A percentile compares a stretch with the other conserved stretches of the same genome.
phyloP scores from a whole-genome alignment of 768 basidiomycete genomes.

The Lepiota brunneoincarnata region DNA sequence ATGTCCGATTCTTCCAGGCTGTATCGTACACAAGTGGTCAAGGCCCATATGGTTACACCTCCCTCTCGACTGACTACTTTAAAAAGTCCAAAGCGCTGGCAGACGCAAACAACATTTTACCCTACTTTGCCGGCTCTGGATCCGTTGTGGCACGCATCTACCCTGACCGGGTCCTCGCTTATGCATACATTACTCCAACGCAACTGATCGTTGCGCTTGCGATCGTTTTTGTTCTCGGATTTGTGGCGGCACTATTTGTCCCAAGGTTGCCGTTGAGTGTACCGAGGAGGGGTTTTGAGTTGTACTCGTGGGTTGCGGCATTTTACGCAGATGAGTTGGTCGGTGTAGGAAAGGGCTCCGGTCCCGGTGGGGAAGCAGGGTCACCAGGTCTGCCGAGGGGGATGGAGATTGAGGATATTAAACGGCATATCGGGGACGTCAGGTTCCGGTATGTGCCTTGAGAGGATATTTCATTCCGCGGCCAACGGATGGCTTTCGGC shows the following conservation, averaged over 20 bases:
- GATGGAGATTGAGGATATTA: conserved; percentile 9
- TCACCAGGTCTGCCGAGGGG: conserved; percentile 1
- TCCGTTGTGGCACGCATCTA: conserved; percentile 33
- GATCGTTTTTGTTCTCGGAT: conserved; percentile 26
- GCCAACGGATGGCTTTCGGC: background rate
- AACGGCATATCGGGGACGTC: conserved; percentile 4
- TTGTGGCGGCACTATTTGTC: conserved; percentile 25
- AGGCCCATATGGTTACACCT: conserved; percentile 36
- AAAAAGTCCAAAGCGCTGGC: conserved; percentile 32
- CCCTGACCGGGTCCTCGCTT: conserved; percentile 26
- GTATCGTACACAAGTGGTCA: conserved; percentile 35
- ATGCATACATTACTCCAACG: conserved; percentile 21
- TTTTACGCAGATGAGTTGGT: conserved; percentile 21
- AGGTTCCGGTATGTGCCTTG: conserved; percentile 8
- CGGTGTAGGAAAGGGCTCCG: background rate
- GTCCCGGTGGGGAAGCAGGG: background rate
- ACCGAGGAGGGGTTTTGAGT: conserved; percentile 24
- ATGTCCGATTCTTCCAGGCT: conserved; percentile 20
- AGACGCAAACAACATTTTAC: conserved; percentile 38
- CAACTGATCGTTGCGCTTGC: conserved; percentile 23
- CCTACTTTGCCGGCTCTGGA: conserved; percentile 39
- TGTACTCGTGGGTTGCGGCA: conserved; percentile 25
- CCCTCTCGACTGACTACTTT: conserved; percentile 30
- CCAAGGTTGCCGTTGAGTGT: conserved; percentile 21
- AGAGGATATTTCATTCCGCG: background rate